phyloP scores from a whole-genome alignment of 129 eudicot species.

The Oenanthe sinensis region DNA sequence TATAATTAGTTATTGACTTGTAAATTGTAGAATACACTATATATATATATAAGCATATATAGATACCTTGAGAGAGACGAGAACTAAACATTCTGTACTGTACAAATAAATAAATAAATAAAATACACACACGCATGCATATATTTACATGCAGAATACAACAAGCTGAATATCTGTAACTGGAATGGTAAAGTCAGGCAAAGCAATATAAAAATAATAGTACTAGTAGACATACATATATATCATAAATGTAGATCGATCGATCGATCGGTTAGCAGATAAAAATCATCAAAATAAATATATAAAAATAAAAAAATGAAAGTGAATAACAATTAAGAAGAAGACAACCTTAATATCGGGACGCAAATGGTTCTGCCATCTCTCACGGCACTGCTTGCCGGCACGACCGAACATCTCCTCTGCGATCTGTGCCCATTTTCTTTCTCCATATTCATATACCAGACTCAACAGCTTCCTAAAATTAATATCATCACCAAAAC shows the following conservation, averaged over 20 bases:
- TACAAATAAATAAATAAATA: background rate
- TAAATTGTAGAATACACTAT: background rate
- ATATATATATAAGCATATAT: background rate
- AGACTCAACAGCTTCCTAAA: slow-evolving; percentile 35
- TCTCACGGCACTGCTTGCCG: slow-evolving; percentile 75
- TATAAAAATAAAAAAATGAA: too few species aligned
- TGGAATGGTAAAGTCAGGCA: background rate
- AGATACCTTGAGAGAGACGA: background rate
- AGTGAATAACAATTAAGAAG: background rate
- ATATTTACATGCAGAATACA: background rate
- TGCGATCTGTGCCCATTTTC: slow-evolving; percentile 63
- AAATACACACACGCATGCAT: background rate
- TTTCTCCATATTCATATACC: slow-evolving; percentile 42
- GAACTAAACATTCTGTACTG: background rate
- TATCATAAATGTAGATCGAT: background rate
- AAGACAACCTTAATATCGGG: slow-evolving; percentile 62
- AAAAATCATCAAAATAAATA: background rate
- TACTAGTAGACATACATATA: too few species aligned
- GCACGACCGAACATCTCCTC: slow-evolving; percentile 46
- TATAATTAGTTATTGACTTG: background rate
- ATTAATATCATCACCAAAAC: background rate
- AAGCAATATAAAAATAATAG: too few species aligned
- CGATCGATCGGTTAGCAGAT: background rate
- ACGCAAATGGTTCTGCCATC: slow-evolving; percentile 77
- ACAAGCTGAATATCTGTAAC: background rate